Evolutionary conservation across 768 basidiomycete species (phyloP), one percentile per base, ranked within the genome.

Genomic region (Leccinum longicurvipes): DNA sequence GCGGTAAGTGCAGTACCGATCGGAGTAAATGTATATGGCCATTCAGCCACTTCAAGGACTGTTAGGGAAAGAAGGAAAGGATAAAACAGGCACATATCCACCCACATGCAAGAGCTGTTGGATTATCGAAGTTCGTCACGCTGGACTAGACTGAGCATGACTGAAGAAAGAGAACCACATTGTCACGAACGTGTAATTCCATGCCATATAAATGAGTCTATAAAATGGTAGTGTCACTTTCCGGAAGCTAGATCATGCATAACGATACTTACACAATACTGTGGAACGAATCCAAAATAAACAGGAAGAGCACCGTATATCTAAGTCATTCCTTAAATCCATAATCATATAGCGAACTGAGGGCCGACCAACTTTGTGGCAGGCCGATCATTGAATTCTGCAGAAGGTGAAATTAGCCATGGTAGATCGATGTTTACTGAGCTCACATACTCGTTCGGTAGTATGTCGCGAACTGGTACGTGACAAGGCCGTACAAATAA

Each of bases 1-100:
- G 80, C 80, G 17, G 78, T 75, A 10, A 78, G 61, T 0, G 78
- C 70, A 6, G 78, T 81, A 12, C 76, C 78, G 25, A 75, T 70
- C 4, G 80, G 77, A 0, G 79, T 81, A 54, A 82, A 79, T 2
- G 79, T 76, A 46, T 80, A 78, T 3, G 76, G 77, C 79, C 80
- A 82, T n/a, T 69, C 68, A 48, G 76, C 75, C 45, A 63, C 77
- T 79, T 60, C 4, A 48, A 58, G 3, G 4, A 39, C 10, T 6
- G 23, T 57, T 23, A 58, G 39, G n/a, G 6, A 49, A 6, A 2
- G 27, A 55, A 45, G 2, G 3, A 25, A 45, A 17, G 7, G 4
- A 6, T 24, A 15, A 27, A 0, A 31, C 3, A 4, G 5, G 4
- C 15, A 29, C 58, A 2, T 19, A 58, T 19, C 9, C 39, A 41